phyloP scores from a whole-genome alignment of 805 yeast species.

The Kuraishia molischiana region DNA sequence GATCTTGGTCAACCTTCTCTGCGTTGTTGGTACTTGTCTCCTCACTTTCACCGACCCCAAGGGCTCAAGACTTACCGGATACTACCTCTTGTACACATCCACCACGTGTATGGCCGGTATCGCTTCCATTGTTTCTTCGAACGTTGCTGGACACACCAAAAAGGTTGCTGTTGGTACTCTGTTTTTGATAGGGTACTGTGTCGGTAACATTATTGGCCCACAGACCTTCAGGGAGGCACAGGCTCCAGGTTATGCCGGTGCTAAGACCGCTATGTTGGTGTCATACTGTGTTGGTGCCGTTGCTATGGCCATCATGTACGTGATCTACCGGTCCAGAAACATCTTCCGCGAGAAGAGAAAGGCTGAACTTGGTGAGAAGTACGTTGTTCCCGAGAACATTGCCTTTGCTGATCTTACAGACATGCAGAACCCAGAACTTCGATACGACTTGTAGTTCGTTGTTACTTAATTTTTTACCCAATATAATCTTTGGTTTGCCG shows the following conservation, averaged over 20 bases:
- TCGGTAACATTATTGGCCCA: constrained; percentile 48
- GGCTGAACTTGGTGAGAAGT: constrained; percentile 5
- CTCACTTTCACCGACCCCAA: constrained; percentile 19
- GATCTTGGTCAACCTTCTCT: constrained; percentile 11
- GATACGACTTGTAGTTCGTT: constrained; percentile 24
- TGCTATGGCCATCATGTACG: constrained; percentile 9
- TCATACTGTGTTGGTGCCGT: constrained; percentile 7
- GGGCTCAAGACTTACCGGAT: constrained; percentile 16
- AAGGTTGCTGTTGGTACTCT: constrained; percentile 36
- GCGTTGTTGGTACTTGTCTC: constrained; percentile 20
- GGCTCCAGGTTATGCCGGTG: constrained; percentile 33
- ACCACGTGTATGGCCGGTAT: constrained; percentile 15
- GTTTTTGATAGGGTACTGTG: constrained; percentile 37
- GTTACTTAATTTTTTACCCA: too few relatives aligned
- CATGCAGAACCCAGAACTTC: constrained; percentile 37
- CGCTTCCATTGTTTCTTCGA: constrained; percentile 29
- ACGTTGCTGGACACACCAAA: constrained; percentile 50
- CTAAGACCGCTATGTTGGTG: constrained; percentile 25
- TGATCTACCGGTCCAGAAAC: constrained; percentile 24
- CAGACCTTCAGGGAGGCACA: constrained; percentile 33
- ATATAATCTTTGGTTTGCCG: too few relatives aligned
- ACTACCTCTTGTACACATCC: constrained; percentile 10
- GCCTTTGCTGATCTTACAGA: constrained; percentile 46
- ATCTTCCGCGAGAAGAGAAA: constrained; percentile 20
- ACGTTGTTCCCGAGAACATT: constrained; percentile 11